Evolutionary conservation across 176 grass and related monocot genomes (phyloP), one percentile per base, ranked within the genome.

Genomic region (Themeda triandra): DNA sequence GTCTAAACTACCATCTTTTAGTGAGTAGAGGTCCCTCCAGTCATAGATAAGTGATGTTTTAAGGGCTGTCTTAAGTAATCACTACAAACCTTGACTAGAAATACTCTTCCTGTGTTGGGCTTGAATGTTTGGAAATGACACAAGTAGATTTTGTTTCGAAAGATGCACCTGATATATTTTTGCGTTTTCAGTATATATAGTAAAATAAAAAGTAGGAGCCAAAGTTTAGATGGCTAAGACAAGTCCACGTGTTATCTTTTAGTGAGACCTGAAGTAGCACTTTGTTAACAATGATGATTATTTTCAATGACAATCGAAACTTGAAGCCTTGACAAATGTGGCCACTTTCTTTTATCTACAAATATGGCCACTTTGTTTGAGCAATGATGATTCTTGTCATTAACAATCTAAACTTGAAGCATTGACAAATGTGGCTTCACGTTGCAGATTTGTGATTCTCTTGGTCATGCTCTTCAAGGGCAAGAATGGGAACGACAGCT

Each of bases 381-480:
- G 39, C 10, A 33, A 66, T 53, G 32, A 13, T 28, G 30, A 25
- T 5, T 32, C 69, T 63, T 39, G 7, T 31, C 11, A 25, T 59
- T 11, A n/a, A 56, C 3, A 73, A 66, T 4, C 9, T 8, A 58
- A 73, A 62, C 27, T 45, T 23, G 40, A 82, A 86, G 68, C 42
- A 58, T 33, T 86, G 45, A 90, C 37, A 54, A 0, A 46, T 6
- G 6, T 83, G 67, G 36, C 46, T 79, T 62, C 60, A 6, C 35
- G 67, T 18, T 87, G 81, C 91, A 98, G 93, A 66, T 95, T 89
- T 37, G 79, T 40, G 6, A 84, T 90, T 71, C 44, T 84, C 45
- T 64, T 95, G 77, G 85, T 90, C 71, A 95, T 92, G 96, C 91
- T 98, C 72, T 98, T 90, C 87, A 90, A 89, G 83, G 96, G 96